Percentiles rank a stretch among this genome's conserved stretches.
phyloP scores from a whole-genome alignment of 2,329 filamentous ascomycete genomes.

The Xylariaceae sp. region DNA sequence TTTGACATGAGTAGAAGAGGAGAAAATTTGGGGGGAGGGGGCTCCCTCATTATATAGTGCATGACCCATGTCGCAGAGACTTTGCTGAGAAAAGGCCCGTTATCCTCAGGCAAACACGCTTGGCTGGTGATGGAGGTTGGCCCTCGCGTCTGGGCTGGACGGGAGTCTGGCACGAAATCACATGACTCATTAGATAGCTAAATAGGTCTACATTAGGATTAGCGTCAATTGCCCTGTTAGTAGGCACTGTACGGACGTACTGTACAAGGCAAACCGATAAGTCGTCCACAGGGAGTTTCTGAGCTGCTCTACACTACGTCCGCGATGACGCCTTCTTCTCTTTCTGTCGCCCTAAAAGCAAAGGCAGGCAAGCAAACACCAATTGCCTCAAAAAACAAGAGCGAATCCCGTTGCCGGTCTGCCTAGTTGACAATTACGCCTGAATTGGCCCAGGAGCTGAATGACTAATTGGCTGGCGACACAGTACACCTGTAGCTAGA shows the following conservation, averaged over 20 bases:
- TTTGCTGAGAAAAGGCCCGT: constrained; percentile 15
- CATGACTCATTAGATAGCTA: constrained; percentile 25
- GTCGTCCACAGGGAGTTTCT: too few relatives aligned
- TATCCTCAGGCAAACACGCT: constrained; percentile 33
- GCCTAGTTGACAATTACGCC: too few relatives aligned
- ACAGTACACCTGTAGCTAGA: too few relatives aligned
- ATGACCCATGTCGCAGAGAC: constrained; percentile 18
- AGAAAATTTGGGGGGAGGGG: constrained; percentile 21
- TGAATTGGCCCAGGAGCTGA: too few relatives aligned
- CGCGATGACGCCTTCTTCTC: too few relatives aligned
- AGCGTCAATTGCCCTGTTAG: constrained; percentile 10
- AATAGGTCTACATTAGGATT: constrained; percentile 16
- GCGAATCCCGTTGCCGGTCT: too few relatives aligned
- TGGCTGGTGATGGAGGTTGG: constrained; percentile 29
- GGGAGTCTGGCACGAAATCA: constrained; percentile 29
- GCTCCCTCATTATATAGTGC: constrained; percentile 21
- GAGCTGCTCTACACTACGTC: too few relatives aligned
- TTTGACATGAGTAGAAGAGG: constrained; percentile 20
- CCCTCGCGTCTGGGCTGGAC: constrained; percentile 28
- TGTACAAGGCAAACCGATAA: too few relatives aligned
- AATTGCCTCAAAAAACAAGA: too few relatives aligned
- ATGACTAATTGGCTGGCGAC: too few relatives aligned
- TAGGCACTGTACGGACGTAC: not conserved
- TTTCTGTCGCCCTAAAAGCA: too few relatives aligned
- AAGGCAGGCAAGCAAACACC: too few relatives aligned